Conservation (phyloP, 1,284 basidiomycete genomes). For the Porogramme epimiltina region DNA sequence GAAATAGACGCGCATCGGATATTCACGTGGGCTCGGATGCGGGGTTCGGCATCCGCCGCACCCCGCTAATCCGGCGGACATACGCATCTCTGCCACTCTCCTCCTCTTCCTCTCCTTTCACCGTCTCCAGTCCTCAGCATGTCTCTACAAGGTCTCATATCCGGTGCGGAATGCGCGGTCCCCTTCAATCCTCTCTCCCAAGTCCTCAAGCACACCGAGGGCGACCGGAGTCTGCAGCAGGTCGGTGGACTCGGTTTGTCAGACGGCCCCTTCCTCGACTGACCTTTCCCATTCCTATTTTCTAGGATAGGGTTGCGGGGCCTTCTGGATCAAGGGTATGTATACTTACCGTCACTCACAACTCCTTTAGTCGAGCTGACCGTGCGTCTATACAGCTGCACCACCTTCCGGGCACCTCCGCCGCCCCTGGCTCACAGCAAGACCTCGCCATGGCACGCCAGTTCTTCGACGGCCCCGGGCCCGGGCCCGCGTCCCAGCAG, state of each 20-base stretch:
- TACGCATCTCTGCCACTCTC: slow-evolving; percentile 3
- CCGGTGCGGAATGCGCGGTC: slow-evolving; percentile 88
- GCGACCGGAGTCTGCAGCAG: slow-evolving; percentile 87
- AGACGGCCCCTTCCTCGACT: background rate
- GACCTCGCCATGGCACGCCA: slow-evolving; percentile 77
- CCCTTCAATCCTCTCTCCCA: slow-evolving; percentile 88
- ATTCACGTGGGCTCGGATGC: slow-evolving; percentile 1
- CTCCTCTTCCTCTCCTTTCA: background rate
- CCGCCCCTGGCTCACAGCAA: slow-evolving; percentile 51
- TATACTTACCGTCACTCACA: background rate
- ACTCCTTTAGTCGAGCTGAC: background rate
- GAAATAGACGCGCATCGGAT: background rate
- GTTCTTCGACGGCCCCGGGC: slow-evolving; percentile 62
- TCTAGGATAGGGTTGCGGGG: slow-evolving; percentile 71
- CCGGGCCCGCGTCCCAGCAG: slow-evolving; percentile 36
- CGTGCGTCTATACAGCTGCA: slow-evolving; percentile 52
- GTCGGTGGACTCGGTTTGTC: slow-evolving; percentile 39
- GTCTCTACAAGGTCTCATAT: slow-evolving; percentile 82
- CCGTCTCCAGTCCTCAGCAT: slow-evolving; percentile 44
- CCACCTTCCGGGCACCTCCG: slow-evolving; percentile 62
- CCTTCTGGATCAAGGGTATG: slow-evolving; percentile 70
- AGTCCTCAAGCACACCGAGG: slow-evolving; percentile 90
- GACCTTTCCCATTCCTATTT: too few relatives aligned
- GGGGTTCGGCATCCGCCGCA: background rate
- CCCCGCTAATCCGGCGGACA: slow-evolving; percentile 5